Percentiles rank a stretch among this genome's conserved stretches.
Evolutionary conservation across 176 grass and related monocot genomes (phyloP).

Genomic region (Tillandsia fasciculata): DNA sequence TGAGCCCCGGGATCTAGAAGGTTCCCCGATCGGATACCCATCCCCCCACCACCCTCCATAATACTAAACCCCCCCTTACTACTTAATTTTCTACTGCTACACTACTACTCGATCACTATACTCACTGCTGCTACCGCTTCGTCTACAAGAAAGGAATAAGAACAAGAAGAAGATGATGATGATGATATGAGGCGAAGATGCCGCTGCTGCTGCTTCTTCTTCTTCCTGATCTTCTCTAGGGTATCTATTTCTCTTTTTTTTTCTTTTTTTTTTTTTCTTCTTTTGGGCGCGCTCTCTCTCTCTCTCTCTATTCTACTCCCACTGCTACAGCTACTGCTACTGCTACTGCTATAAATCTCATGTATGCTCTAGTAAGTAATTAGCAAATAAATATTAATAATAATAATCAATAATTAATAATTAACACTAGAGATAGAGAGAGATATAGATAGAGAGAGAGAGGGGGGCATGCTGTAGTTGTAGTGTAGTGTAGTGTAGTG

Average conservation of each 20-base stretch:
- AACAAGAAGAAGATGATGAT: too few species aligned
- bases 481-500: not conserved
- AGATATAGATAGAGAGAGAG: not conserved
- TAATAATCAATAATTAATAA: too few species aligned
- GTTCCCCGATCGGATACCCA: conserved; percentile 30
- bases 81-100: too few species aligned
- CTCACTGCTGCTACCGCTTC: too few species aligned
- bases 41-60: conserved; percentile 18
- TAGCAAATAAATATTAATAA: too few species aligned
- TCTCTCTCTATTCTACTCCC: not conserved
- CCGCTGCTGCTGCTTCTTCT: too few species aligned
- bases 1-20: conserved; percentile 65
- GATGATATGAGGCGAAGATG: too few species aligned
- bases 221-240: not conserved
- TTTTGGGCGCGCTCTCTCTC: not conserved
- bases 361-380: too few species aligned
- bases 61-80: conserved; percentile 31
- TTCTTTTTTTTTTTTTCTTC: not conserved
- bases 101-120: too few species aligned
- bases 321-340: too few species aligned
- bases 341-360: too few species aligned
- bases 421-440: not conserved
- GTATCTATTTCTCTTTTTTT: conserved; percentile 6
- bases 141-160: too few species aligned
- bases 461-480: not conserved